Conservation (phyloP, 805 yeast genomes). For the Sungouiozyma intestinalis region DNA sequence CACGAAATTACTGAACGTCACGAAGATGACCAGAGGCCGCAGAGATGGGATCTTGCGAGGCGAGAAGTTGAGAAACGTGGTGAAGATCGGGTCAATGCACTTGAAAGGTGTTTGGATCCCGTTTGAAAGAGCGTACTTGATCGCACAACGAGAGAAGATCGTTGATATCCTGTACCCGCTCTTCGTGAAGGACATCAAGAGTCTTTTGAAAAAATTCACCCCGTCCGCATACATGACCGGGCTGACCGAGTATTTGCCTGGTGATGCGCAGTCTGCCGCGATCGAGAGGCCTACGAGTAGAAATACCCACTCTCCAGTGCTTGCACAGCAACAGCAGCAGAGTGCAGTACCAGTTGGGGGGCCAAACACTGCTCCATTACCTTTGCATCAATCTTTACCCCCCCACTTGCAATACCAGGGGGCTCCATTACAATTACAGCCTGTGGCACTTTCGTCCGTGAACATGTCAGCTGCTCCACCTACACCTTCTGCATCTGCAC, state of each 20-base stretch:
- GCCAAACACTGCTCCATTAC: no score
- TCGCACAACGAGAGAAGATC: constrained; percentile 77
- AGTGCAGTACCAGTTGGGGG: no score
- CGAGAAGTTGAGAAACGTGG: constrained; percentile 69
- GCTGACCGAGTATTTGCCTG: not conserved
- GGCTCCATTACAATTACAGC: not conserved
- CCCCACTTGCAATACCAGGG: not conserved
- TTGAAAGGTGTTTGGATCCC: constrained; percentile 89
- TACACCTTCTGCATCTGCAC: not conserved
- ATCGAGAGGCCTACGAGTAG: not conserved
- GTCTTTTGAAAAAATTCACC: constrained; percentile 22
- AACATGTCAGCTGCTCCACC: not conserved
- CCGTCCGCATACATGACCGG: not conserved
- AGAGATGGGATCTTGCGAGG: constrained; percentile 76
- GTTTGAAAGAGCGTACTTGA: constrained; percentile 67
- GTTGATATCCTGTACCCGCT: constrained; percentile 56
- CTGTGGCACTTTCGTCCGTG: not conserved
- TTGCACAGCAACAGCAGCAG: not conserved
- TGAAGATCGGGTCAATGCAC: constrained; percentile 80
- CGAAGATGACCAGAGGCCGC: constrained; percentile 80
- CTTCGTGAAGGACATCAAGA: constrained; percentile 64
- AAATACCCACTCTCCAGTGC: not conserved
- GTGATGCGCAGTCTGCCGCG: not conserved
- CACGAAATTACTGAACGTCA: constrained; percentile 70
- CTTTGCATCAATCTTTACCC: not conserved